phyloP scores from a whole-genome alignment of 2,329 filamentous ascomycete genomes.

The Colletotrichum tropicale region DNA sequence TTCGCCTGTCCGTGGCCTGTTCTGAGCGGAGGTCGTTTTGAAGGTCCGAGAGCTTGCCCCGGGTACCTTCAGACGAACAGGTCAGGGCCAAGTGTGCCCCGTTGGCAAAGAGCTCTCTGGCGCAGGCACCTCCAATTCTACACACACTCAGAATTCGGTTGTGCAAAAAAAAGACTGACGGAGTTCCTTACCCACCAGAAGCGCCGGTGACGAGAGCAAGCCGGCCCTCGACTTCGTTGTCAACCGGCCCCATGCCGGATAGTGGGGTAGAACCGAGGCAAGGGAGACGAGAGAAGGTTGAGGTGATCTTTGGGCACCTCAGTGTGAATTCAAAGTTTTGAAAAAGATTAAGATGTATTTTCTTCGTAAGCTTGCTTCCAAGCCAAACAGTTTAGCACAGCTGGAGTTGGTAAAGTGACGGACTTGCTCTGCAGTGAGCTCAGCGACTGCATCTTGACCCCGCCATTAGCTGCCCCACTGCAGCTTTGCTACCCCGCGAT shows the following conservation, averaged over 20 bases:
- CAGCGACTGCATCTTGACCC: not conserved
- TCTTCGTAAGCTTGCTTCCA: not conserved
- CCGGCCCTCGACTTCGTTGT: constrained; percentile 55
- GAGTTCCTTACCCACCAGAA: constrained; percentile 57
- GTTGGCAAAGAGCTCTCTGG: constrained; percentile 55
- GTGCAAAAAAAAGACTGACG: not conserved
- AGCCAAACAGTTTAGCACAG: not conserved
- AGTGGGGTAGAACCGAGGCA: not conserved
- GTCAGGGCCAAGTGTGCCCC: constrained; percentile 63
- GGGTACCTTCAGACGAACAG: constrained; percentile 37
- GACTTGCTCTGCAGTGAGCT: not conserved
- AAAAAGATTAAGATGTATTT: no score
- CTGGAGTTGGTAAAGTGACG: not conserved
- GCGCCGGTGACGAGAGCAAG: constrained; percentile 66
- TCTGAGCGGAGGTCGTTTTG: not conserved
- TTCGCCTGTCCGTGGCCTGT: constrained; percentile 13
- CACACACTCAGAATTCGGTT: not conserved
- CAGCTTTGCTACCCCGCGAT: constrained; percentile 17
- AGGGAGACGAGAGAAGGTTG: not conserved
- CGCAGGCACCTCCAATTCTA: constrained; percentile 66
- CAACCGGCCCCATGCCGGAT: constrained; percentile 11
- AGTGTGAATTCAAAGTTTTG: no score
- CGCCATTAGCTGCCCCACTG: constrained; percentile 10
- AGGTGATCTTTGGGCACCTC: not conserved
- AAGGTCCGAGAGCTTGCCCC: constrained; percentile 1